These are phyloP conservation scores for Paramyrothecium sp. DNA, from an alignment of 2,329 filamentous ascomycete genomes.

Conservation along the genomic window DNA sequence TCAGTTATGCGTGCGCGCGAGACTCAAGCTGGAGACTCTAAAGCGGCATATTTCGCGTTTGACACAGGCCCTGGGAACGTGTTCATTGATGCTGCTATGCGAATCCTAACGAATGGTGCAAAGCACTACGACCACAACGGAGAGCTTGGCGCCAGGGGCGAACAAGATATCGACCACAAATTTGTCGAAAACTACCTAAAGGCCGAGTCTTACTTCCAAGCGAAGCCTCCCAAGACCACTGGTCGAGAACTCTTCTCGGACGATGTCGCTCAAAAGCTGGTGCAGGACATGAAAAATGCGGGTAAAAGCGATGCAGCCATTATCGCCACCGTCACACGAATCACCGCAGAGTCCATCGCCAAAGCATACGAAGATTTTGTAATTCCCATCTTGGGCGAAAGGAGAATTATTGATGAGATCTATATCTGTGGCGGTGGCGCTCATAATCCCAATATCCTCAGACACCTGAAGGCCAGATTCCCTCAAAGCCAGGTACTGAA, in stretches of 20 bases:
- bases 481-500: too few species aligned
- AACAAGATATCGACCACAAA: slow-evolving; percentile 32
- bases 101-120: slow-evolving; percentile 49
- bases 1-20: slow-evolving; percentile 35
- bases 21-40: background rate
- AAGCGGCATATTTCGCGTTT: too few species aligned
- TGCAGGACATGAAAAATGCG: slow-evolving; percentile 40
- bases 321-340: slow-evolving; percentile 56
- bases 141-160: slow-evolving; percentile 46
- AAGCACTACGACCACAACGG: slow-evolving; percentile 51
- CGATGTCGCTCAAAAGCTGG: slow-evolving; percentile 49
- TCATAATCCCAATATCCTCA: slow-evolving; percentile 53
- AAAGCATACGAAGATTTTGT: slow-evolving; percentile 40
- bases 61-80: slow-evolving; percentile 55
- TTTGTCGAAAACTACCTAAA: slow-evolving; percentile 46
- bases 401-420: slow-evolving; percentile 43
- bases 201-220: slow-evolving; percentile 45
- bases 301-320: slow-evolving; percentile 48
- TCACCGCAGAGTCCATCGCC: slow-evolving; percentile 59
- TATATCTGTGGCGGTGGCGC: slow-evolving; percentile 60
- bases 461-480: slow-evolving; percentile 40
- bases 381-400: slow-evolving; percentile 32
- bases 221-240: slow-evolving; percentile 53
- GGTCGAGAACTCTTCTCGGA: slow-evolving; percentile 59
- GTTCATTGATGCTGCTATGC: slow-evolving; percentile 55